phyloP scores from a whole-genome alignment of 225 moss, liverwort and hornwort species.

The Antitrichia curtipendula region DNA sequence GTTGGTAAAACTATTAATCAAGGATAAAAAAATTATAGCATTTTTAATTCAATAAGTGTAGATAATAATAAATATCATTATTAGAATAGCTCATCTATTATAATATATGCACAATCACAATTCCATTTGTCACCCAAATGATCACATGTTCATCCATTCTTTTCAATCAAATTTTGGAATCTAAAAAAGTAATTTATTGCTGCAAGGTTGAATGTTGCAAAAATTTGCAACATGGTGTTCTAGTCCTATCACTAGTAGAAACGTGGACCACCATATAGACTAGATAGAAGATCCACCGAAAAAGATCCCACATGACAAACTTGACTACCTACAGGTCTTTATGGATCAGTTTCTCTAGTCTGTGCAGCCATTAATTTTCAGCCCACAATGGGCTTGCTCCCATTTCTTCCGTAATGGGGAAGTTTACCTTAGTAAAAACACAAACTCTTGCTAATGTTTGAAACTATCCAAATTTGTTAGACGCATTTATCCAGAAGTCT shows the following conservation, averaged over 20 bases:
- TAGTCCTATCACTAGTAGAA: not conserved
- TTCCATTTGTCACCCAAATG: not conserved
- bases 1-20: not conserved
- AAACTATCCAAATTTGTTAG: not conserved
- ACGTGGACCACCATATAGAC: fast-evolving
- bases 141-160: not conserved
- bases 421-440: too few species aligned
- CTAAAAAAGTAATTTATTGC: fast-evolving
- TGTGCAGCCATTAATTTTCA: too few species aligned
- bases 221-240: fast-evolving
- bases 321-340: not conserved
- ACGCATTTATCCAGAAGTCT: not conserved
- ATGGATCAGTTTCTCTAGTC: too few species aligned
- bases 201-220: not conserved
- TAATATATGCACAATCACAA: not conserved
- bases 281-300: not conserved
- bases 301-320: not conserved
- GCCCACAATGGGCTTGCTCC: too few species aligned
- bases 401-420: too few species aligned
- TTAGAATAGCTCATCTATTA: not conserved
- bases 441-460: not conserved
- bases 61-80: not conserved
- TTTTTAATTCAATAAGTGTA: too few species aligned
- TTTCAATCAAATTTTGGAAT: not conserved
- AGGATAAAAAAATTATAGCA: not conserved